phyloP scores from a whole-genome alignment of 345 rosid genomes.

The Chamaenerion angustifolium region DNA sequence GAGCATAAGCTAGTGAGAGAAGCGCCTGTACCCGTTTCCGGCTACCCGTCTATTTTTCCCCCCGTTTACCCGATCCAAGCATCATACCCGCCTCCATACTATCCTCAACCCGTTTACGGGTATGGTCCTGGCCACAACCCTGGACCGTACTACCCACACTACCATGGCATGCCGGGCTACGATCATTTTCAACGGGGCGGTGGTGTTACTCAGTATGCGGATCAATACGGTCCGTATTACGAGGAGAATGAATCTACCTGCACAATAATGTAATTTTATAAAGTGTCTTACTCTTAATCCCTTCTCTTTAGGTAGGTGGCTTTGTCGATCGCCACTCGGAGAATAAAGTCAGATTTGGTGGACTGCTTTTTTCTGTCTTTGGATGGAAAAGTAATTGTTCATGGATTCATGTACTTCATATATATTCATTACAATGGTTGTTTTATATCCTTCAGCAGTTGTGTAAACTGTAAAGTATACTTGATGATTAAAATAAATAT shows the following conservation, averaged over 20 bases:
- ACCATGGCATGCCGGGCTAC: constrained; percentile 19
- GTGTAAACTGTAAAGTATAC: too few relatives aligned
- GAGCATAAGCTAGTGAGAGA: background rate
- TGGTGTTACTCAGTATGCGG: background rate
- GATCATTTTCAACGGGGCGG: constrained; percentile 11
- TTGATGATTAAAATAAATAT: too few relatives aligned
- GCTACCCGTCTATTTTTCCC: constrained; percentile 7
- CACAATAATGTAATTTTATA: constrained; percentile 13
- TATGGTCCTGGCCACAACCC: background rate
- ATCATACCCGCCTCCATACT: constrained; percentile 1
- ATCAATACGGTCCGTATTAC: constrained; percentile 8
- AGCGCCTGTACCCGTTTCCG: constrained; percentile 1
- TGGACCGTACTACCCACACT: constrained; percentile 2
- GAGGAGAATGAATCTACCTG: constrained; percentile 19
- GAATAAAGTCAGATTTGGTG: too few relatives aligned
- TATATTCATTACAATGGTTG: too few relatives aligned
- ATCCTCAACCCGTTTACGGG: background rate
- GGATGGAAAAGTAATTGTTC: too few relatives aligned
- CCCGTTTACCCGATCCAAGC: constrained; percentile 6
- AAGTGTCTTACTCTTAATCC: too few relatives aligned
- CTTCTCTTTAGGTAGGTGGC: too few relatives aligned
- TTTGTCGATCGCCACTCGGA: too few relatives aligned
- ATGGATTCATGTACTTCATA: too few relatives aligned
- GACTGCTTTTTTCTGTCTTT: too few relatives aligned
- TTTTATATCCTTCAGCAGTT: too few relatives aligned